Evolutionary conservation across 192 early-diverging fungal genomes (phyloP), one percentile per base, ranked within the genome.

Genomic region (Coemansia sp.): DNA sequence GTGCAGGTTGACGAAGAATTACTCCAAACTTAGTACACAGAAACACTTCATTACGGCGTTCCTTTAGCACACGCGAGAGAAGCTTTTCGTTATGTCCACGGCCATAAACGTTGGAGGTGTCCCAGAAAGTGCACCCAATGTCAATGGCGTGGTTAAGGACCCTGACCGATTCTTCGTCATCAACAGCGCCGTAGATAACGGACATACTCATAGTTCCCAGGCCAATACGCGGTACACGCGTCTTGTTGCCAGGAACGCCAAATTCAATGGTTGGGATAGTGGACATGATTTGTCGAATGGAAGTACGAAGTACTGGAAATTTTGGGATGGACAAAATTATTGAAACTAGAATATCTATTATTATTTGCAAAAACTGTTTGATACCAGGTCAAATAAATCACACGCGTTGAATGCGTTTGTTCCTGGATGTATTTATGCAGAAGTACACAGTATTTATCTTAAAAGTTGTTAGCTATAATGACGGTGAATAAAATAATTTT

Each of bases 1-100:
- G 73, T 7, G 68, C 41, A 8, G 62, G 46, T 41, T 49, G 19
- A 2, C 15, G 41, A 32, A 45, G 42, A 6, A 15, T 52, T 11
- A 78, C 71, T n/a, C 84, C 89, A 70, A 90, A 90, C 68, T 88
- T 90, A 15, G 89, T 86, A 68, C 78, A 82, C 39, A 88, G 49
- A 49, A 89, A 88, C 18, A 89, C 78, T 51, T 87, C 65, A 42
- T 83, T 71, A 52, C 87, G 80, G 8, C 72, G 72, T 6, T 63
- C 66, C 62, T 85, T 80, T 11, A 87, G 61, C 19, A 83, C 77
- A 56, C 84, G 83, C 26, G 73, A 70, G 15, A 90, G 19, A 1
- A 90, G 76, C 8, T 63, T 22, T 60, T 91, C 89, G 73, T 88
- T 89, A 43, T 72, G 64, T 22, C 87, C 87, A 40, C 39, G 22